phyloP scores from a whole-genome alignment of 306 rosid genomes.

The Urtica urens region DNA sequence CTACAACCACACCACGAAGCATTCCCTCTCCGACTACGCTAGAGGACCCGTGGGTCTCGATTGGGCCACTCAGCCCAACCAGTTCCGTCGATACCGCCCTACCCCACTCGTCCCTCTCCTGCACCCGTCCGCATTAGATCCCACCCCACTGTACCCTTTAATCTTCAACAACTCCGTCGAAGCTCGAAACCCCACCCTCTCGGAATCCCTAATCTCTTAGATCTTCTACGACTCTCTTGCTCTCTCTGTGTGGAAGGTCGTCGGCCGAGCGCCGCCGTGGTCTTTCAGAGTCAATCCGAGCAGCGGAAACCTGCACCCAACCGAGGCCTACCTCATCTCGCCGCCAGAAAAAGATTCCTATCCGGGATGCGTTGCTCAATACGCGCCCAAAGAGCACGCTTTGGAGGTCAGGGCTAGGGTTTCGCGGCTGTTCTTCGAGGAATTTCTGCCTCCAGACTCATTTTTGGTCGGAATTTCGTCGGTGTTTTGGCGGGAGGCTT shows the following conservation, averaged over 20 bases:
- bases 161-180: slow-evolving; percentile 54
- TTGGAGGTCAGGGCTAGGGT: slow-evolving; percentile 66
- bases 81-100: slow-evolving; percentile 60
- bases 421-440: slow-evolving; percentile 45
- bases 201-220: slow-evolving; percentile 55
- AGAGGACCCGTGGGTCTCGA: slow-evolving; percentile 83
- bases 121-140: slow-evolving; percentile 26
- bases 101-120: slow-evolving; percentile 57
- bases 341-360: slow-evolving; percentile 37
- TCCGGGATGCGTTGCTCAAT: slow-evolving; percentile 66
- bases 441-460: slow-evolving; percentile 38
- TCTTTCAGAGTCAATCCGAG: slow-evolving; percentile 84
- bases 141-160: slow-evolving; percentile 32
- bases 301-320: slow-evolving; percentile 82
- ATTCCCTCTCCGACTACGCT: slow-evolving; percentile 50
- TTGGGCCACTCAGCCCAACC: slow-evolving; percentile 97
- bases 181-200: slow-evolving; percentile 56
- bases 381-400: slow-evolving; percentile 80
- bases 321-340: slow-evolving; percentile 63
- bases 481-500: slow-evolving; percentile 89
- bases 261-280: slow-evolving; percentile 64
- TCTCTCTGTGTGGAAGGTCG: slow-evolving; percentile 79
- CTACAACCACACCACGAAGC: slow-evolving; percentile 76
- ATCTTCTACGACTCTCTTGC: slow-evolving; percentile 65
- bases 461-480: slow-evolving; percentile 71